A percentile compares a stretch with the other conserved stretches of the same genome.
phyloP scores from a whole-genome alignment of 2,329 filamentous ascomycete genomes.

The Xylaria sp. region DNA sequence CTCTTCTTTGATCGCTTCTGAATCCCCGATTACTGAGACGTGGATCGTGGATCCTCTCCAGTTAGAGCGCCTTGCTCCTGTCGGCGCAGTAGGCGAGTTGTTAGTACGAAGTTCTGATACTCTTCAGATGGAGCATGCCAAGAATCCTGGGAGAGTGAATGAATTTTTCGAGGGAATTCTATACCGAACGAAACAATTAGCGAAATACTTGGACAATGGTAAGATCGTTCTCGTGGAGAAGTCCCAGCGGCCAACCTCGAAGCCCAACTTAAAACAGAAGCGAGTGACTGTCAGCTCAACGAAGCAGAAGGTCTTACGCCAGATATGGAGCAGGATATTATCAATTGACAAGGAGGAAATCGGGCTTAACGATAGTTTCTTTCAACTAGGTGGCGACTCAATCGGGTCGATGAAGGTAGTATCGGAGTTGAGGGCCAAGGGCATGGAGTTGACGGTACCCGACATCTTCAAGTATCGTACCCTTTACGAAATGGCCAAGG shows the following conservation, averaged over 20 bases:
- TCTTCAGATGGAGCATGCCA: conserved; percentile 44
- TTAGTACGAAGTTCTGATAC: conserved; percentile 52
- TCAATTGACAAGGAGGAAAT: conserved; percentile 59
- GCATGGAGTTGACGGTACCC: conserved; percentile 63
- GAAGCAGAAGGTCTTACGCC: conserved; percentile 58
- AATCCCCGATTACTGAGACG: conserved; percentile 45
- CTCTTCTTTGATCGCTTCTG: conserved; percentile 38
- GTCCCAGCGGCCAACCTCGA: conserved; percentile 33
- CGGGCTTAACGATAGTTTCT: conserved; percentile 67
- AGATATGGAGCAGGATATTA: conserved; percentile 62
- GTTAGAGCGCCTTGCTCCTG: conserved; percentile 52
- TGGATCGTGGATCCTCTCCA: conserved; percentile 57
- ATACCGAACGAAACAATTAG: conserved; percentile 56
- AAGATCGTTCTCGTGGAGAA: conserved; percentile 49
- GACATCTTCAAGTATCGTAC: conserved; percentile 64
- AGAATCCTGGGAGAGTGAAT: conserved; percentile 48
- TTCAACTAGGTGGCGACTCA: conserved; percentile 70
- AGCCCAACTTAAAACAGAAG: conserved; percentile 41
- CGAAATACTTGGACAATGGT: conserved; percentile 52
- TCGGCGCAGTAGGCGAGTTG: conserved; percentile 58
- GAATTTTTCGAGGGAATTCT: conserved; percentile 45
- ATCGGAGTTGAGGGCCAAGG: conserved; percentile 62
- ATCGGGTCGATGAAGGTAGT: conserved; percentile 71
- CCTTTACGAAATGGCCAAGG: conserved; percentile 64
- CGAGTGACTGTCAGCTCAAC: conserved; percentile 54